Percentiles rank a stretch among this genome's conserved stretches.
Evolutionary conservation across 2,329 filamentous ascomycete species (phyloP).

Genomic region (Alternaria panax): DNA sequence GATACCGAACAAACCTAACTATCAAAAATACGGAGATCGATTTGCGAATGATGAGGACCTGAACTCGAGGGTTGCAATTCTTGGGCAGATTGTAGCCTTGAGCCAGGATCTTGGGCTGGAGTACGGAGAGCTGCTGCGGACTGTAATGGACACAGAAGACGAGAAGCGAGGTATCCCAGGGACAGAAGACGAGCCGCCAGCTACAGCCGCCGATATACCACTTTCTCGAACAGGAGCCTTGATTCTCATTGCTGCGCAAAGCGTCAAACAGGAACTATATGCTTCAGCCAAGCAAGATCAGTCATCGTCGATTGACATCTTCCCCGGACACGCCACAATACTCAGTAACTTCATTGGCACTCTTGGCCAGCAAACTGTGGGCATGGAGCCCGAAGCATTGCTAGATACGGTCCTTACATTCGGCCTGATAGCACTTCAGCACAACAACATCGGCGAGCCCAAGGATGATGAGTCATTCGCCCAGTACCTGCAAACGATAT

Average conservation of each 20-base stretch:
- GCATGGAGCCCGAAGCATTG: conserved; percentile 58
- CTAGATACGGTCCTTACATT: conserved; percentile 63
- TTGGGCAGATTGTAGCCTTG: conserved; percentile 76
- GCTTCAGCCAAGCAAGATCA: conserved; percentile 47
- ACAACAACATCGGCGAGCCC: conserved; percentile 55
- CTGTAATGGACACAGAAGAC: conserved; percentile 51
- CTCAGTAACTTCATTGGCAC: conserved; percentile 60
- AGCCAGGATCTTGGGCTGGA: conserved; percentile 64
- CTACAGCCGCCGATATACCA: conserved; percentile 61
- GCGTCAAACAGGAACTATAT: conserved; percentile 59
- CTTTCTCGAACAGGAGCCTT: conserved; percentile 64
- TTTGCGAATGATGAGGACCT: conserved; percentile 71
- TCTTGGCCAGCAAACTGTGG: conserved; percentile 46
- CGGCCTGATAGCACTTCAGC: conserved; percentile 58
- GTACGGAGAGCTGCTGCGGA: conserved; percentile 56
- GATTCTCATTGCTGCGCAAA: conserved; percentile 62
- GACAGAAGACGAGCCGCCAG: conserved; percentile 64
- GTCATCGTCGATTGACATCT: conserved; percentile 55
- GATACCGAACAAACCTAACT: conserved; percentile 63
- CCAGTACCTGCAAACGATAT: conserved; percentile 59
- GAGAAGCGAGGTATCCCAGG: conserved; percentile 53
- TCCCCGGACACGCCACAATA: conserved; percentile 61
- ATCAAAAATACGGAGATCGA: conserved; percentile 66
- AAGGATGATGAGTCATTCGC: conserved; percentile 60
- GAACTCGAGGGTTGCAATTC: conserved; percentile 67